These are phyloP conservation scores for Gnomoniopsis sp. DNA, from an alignment of 2,329 filamentous ascomycete species.

Conservation along the genomic window DNA sequence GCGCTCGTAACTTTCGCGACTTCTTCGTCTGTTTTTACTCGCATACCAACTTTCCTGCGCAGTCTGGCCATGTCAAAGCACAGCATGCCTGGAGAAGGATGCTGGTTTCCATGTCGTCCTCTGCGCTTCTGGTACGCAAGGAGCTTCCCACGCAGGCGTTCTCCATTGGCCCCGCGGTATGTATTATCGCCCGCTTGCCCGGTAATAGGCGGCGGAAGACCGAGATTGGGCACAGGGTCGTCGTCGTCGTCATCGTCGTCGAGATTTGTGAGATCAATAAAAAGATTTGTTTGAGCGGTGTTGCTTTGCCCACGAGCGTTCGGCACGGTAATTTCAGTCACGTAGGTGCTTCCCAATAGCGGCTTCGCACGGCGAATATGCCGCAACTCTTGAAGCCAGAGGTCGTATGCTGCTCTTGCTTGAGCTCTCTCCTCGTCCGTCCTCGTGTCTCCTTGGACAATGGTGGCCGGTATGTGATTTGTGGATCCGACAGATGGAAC, in stretches of 20 bases:
- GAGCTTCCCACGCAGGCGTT: no score
- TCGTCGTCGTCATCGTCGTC: neutral
- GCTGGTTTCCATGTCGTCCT: neutral
- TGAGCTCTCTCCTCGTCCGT: neutral
- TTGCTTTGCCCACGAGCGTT: neutral
- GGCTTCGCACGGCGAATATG: neutral
- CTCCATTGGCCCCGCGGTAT: no score
- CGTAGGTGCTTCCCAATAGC: neutral
- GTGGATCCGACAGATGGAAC: no score
- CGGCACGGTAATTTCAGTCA: neutral
- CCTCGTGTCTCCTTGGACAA: neutral
- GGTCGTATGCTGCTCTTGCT: neutral
- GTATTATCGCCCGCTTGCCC: no score
- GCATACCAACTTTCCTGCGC: neutral
- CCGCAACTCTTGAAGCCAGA: neutral
- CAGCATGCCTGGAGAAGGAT: neutral
- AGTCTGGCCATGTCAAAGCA: neutral
- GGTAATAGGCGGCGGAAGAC: no score
- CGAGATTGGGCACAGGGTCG: neutral
- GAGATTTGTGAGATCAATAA: neutral
- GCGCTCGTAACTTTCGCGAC: neutral
- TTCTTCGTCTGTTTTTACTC: neutral
- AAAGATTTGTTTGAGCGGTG: neutral
- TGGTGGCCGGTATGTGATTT: neutral
- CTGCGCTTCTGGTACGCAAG: constrained; percentile 1